phyloP scores from a whole-genome alignment of 306 rosid species.

The Rosa rugosa region DNA sequence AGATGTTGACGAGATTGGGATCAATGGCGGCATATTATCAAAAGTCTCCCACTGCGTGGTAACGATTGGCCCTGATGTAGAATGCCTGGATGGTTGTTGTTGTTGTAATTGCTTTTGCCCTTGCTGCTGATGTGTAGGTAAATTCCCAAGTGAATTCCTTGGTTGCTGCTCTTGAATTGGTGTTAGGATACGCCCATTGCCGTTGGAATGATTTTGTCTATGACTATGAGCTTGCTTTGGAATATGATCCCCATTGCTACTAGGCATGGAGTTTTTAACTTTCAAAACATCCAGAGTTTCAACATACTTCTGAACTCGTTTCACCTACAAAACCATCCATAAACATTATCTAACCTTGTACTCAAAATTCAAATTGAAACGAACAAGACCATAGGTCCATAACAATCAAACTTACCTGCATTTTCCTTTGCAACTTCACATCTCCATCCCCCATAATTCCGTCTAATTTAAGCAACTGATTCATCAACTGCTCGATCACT shows the following conservation, averaged over 20 bases:
- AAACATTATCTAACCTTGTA: background rate
- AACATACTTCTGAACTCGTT: constrained; percentile 87
- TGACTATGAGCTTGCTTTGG: constrained; percentile 30
- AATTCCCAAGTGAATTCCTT: constrained; percentile 30
- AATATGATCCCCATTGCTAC: constrained; percentile 33
- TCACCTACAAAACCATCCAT: constrained; percentile 53
- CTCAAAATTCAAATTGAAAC: background rate
- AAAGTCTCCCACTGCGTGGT: constrained; percentile 95
- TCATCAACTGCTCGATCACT: constrained; percentile 84
- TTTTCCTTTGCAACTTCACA: constrained; percentile 92
- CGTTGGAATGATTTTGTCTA: constrained; percentile 42
- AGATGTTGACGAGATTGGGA: constrained; percentile 42
- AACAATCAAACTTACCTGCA: constrained; percentile 61
- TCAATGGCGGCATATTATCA: constrained; percentile 55
- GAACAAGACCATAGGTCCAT: background rate
- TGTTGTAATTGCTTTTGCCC: constrained; percentile 22
- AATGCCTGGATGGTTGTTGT: constrained; percentile 30
- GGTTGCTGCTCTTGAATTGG: constrained; percentile 54
- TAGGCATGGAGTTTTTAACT: constrained; percentile 57
- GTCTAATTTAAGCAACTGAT: constrained; percentile 82
- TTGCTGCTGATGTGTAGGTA: constrained; percentile 23
- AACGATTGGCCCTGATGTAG: constrained; percentile 65
- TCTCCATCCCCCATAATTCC: constrained; percentile 84
- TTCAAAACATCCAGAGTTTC: constrained; percentile 88
- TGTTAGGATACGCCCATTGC: constrained; percentile 45